Conservation (phyloP, 768 basidiomycete species). For the Coprinellus micaceus region DNA sequence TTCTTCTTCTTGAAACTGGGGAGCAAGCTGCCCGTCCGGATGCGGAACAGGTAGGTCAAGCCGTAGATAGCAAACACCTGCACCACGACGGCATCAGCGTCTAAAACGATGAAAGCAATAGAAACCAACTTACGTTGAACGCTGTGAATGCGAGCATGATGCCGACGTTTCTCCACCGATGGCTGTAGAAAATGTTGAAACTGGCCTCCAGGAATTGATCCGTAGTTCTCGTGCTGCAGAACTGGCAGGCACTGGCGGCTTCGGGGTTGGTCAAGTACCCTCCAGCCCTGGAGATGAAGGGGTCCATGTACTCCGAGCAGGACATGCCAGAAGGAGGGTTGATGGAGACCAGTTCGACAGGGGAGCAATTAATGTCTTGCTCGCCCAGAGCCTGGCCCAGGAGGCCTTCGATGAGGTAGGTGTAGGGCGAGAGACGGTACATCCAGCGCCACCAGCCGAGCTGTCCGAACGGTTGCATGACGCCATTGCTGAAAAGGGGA, state of each 20-base stretch:
- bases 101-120: background rate
- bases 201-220: slow-evolving; percentile 49
- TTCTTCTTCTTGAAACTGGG: slow-evolving; percentile 21
- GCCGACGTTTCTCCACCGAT: slow-evolving; percentile 55
- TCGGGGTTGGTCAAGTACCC: slow-evolving; percentile 56
- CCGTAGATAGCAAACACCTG: slow-evolving; percentile 40
- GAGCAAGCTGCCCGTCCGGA: slow-evolving; percentile 31
- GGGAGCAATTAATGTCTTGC: slow-evolving; percentile 44
- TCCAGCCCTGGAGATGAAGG: slow-evolving; percentile 46
- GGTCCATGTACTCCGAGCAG: slow-evolving; percentile 49
- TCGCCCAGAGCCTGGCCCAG: slow-evolving; percentile 45
- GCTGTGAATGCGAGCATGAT: slow-evolving; percentile 45
- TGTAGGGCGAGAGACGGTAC: slow-evolving; percentile 47
- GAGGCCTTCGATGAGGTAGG: slow-evolving; percentile 49
- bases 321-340: slow-evolving; percentile 50
- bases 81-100: background rate
- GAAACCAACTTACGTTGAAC: slow-evolving; percentile 44
- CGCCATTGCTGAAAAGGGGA: slow-evolving; percentile 47
- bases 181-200: slow-evolving; percentile 55
- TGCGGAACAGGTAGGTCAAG: slow-evolving; percentile 52
- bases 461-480: slow-evolving; percentile 56
- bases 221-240: slow-evolving; percentile 54
- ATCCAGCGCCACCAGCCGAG: slow-evolving; percentile 62
- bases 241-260: slow-evolving; percentile 48
- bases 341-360: slow-evolving; percentile 49